Percentiles rank a stretch among this genome's conserved stretches.
Conservation (phyloP, 169 alveolate species). For the Neospora caninum region DNA sequence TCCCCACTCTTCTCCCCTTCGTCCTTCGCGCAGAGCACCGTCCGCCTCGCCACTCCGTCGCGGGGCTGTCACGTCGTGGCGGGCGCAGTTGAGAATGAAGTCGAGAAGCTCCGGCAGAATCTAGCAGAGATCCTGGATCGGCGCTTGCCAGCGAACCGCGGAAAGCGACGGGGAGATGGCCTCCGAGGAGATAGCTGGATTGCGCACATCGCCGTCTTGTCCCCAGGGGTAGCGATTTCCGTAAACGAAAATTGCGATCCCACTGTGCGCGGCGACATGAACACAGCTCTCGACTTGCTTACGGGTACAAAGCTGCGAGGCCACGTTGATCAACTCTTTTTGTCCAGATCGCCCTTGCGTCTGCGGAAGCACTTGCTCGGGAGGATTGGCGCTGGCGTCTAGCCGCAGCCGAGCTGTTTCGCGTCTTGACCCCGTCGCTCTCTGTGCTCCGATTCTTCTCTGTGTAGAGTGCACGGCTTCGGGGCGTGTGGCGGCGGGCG, state of each 20-base stretch:
- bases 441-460: no score
- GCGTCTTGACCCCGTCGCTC: no score
- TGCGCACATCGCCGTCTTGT: background rate
- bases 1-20: background rate
- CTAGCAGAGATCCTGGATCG: background rate
- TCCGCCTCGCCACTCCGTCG: background rate
- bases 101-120: background rate
- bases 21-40: conserved; percentile 29
- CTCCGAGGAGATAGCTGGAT: conserved; percentile 17
- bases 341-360: no score
- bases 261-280: conserved; percentile 17
- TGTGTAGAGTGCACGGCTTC: no score
- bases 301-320: background rate
- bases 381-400: no score
- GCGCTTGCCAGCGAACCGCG: background rate
- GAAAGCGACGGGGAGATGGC: background rate
- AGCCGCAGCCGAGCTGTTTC: no score
- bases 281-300: background rate
- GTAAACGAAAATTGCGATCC: conserved; percentile 35
- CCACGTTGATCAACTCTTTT: no score
- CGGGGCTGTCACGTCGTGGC: conserved; percentile 5
- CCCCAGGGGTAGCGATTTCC: conserved; percentile 1
- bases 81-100: background rate
- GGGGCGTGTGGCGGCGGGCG: no score
- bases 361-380: no score